A percentile compares a stretch with the other conserved stretches of the same genome.
Conservation (phyloP, 305 asterid species). For the Plantago lanceolata region DNA sequence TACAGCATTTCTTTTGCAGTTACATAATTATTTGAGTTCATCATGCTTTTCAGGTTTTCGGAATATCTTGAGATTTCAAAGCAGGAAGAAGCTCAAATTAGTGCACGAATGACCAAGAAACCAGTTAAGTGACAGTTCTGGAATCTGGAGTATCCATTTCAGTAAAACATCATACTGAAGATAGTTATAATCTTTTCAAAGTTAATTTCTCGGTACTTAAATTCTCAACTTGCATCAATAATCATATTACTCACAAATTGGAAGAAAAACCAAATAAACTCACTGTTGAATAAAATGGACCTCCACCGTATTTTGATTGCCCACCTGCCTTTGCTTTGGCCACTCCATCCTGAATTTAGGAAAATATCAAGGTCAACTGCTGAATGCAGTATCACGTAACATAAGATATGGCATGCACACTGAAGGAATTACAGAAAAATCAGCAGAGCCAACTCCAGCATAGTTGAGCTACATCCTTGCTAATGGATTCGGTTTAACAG, state of each 20-base stretch:
- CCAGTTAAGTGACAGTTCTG: no score
- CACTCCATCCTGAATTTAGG: constrained; percentile 31
- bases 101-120: no score
- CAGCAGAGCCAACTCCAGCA: not conserved
- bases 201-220: not conserved
- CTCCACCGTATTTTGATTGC: constrained; percentile 39
- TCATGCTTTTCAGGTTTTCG: no score
- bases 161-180: no score
- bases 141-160: no score
- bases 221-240: not conserved
- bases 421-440: not conserved
- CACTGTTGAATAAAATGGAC: constrained; percentile 43
- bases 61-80: no score
- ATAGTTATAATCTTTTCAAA: not conserved
- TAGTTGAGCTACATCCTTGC: not conserved
- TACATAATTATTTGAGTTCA: no score
- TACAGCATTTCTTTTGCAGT: no score
- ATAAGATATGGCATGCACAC: not conserved
- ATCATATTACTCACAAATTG: not conserved
- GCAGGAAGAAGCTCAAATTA: no score
- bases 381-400: not conserved
- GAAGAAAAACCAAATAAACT: constrained; percentile 22
- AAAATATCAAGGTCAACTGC: not conserved
- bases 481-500: not conserved
- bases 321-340: constrained; percentile 39